These are phyloP conservation scores for Tricholoma sp. DNA, from an alignment of 768 basidiomycete species.

Conservation along the genomic window DNA sequence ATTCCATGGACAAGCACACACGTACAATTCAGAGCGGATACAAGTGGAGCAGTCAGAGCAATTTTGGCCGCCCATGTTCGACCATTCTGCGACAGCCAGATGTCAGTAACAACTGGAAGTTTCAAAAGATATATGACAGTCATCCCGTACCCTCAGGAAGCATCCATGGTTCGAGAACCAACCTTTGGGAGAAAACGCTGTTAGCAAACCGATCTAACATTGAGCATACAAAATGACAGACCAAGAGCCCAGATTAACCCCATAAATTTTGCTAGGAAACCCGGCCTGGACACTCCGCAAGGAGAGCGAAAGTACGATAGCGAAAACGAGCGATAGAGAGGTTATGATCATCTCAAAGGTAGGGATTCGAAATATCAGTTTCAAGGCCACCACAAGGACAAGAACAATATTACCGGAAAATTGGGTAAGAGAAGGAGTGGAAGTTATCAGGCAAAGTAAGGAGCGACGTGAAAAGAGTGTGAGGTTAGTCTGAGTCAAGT, in stretches of 20 bases:
- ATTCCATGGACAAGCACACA: background rate
- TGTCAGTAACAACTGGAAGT: no score
- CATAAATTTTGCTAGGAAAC: conserved; percentile 21
- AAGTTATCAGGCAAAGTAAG: no score
- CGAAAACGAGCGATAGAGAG: background rate
- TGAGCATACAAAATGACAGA: conserved; percentile 12
- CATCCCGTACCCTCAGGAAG: conserved; percentile 50
- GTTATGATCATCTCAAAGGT: background rate
- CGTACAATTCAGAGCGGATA: conserved; percentile 65
- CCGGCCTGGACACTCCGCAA: conserved; percentile 10
- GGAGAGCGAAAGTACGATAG: background rate
- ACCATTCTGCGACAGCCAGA: conserved; percentile 48
- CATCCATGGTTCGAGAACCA: conserved; percentile 82
- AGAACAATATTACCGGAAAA: no score
- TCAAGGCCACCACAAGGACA: background rate
- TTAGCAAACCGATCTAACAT: background rate
- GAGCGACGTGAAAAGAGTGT: no score
- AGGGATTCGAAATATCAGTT: background rate
- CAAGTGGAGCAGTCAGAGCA: conserved; percentile 59
- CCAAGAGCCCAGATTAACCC: conserved; percentile 34
- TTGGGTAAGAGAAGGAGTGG: background rate
- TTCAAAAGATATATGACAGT: background rate
- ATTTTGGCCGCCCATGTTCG: conserved; percentile 62
- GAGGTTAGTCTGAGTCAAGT: no score
- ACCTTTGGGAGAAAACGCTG: conserved; percentile 35